Conservation (phyloP, 768 basidiomycete genomes). For the Lentinula sp. region DNA sequence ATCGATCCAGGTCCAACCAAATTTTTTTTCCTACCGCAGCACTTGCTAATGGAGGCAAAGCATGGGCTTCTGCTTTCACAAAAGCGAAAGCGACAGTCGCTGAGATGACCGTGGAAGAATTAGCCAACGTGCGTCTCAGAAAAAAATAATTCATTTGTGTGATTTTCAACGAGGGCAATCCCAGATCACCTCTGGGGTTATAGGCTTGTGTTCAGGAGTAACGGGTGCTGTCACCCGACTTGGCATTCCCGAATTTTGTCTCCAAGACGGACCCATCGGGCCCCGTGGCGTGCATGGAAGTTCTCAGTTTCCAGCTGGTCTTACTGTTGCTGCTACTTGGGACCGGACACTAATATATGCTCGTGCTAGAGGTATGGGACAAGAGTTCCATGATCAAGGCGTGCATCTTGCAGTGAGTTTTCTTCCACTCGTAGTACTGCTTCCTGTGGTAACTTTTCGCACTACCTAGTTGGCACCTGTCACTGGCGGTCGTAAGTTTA, state of each 20-base stretch:
- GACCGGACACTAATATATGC: slow-evolving; percentile 36
- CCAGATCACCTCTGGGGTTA: neutral
- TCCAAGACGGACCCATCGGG: neutral
- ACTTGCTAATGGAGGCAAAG: neutral
- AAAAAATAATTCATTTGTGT: neutral
- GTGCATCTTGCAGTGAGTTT: slow-evolving; percentile 26
- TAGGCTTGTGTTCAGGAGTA: neutral
- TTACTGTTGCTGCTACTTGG: slow-evolving; percentile 10
- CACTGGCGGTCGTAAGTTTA: slow-evolving; percentile 17
- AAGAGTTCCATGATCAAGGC: slow-evolving; percentile 42
- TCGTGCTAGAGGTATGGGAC: slow-evolving; percentile 36
- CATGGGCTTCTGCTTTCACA: neutral
- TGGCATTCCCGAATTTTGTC: neutral
- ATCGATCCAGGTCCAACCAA: neutral
- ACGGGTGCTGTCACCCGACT: neutral
- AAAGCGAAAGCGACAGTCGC: neutral
- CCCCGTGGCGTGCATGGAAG: neutral
- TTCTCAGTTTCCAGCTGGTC: neutral
- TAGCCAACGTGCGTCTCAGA: neutral
- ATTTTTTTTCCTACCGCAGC: neutral
- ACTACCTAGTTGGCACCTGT: slow-evolving; percentile 15
- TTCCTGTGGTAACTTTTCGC: neutral
- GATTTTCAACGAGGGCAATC: neutral
- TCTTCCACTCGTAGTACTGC: neutral
- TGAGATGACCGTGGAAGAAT: neutral